Evolutionary conservation across 2,329 filamentous ascomycete genomes (phyloP), one percentile per base, ranked within the genome.

Genomic region (Fusarium setosum): DNA sequence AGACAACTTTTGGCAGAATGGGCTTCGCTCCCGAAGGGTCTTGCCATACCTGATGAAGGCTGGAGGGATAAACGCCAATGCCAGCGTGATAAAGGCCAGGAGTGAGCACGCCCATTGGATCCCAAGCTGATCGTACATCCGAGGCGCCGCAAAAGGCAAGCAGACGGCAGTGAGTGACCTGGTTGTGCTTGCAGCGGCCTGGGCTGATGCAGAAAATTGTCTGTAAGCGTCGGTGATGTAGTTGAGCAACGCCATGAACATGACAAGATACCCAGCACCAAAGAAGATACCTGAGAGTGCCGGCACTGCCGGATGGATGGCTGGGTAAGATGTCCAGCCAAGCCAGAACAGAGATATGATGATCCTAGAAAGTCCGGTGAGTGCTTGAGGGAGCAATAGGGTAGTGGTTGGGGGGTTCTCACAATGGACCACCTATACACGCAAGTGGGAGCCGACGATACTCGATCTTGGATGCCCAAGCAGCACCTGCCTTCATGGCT

Each of bases 281-380:
- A 47, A 47, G 12, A 47, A 47, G 1, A 47, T 17, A 8, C 42
- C 42, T 7, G 42, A 47, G 6, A 47, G 7, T 23, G 42, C 42
- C 0, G 42, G 42, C 1, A 47, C 42, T 34, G 42, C 42, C n/a
- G 42, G 42, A 7, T 47, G 42, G 2, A 47, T 47, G 2, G 15
- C n/a, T 0, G 42, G 29, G 9, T 34, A 47, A 4, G 42, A 26
- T 47, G 67, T 61, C 68, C 67, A 70, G 0, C 67, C 68, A 0
- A 68, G 49, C 67, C 67, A 68, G 12, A 70, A 70, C 3, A 70
- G 49, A 3, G 67, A 66, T 0, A 58, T 21, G 1, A 62, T 61
- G 6, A 69, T 47, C 6, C 42, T 47, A 6, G 26, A 32, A 26
- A 29, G 13, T 3, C 5, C 0, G 10, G 18, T 47, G 4, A 47